Conservation (phyloP, 192 early-diverging fungal species). For the Dispira parvispora region DNA sequence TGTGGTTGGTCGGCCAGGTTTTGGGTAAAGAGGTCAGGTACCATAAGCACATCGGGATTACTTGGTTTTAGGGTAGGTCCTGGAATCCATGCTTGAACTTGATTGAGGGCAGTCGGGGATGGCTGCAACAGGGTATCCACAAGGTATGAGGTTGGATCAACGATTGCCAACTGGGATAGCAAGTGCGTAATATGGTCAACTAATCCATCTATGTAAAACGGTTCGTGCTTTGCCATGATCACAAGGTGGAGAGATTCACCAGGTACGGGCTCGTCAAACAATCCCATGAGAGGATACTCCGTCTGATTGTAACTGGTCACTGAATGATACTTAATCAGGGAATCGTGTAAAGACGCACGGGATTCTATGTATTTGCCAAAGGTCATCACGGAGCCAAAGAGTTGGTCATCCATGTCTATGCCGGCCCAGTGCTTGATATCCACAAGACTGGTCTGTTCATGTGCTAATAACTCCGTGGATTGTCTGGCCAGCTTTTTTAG, state of each 20-base stretch:
- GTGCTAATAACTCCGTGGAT: not conserved
- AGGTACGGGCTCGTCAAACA: no score
- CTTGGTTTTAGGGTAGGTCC: no score
- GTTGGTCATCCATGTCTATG: not conserved
- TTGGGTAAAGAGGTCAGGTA: not conserved
- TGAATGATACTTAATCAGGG: not conserved
- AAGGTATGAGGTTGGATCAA: no score
- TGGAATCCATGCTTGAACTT: no score
- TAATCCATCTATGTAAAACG: no score
- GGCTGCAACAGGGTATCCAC: no score
- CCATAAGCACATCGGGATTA: not conserved
- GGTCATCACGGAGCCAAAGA: not conserved
- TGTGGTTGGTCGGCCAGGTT: not conserved
- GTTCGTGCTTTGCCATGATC: no score
- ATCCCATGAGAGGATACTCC: not conserved
- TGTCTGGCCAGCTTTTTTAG: not conserved
- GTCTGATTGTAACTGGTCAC: not conserved
- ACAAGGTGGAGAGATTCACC: no score
- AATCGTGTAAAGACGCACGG: no score
- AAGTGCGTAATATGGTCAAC: no score
- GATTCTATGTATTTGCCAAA: conserved; percentile 5
- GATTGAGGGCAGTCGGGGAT: no score
- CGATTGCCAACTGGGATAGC: no score
- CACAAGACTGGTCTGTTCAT: conserved; percentile 3
- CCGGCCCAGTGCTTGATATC: not conserved